Evolutionary conservation across 2,329 filamentous ascomycete species (phyloP).

Genomic region (Cladophialophora psammophila): DNA sequence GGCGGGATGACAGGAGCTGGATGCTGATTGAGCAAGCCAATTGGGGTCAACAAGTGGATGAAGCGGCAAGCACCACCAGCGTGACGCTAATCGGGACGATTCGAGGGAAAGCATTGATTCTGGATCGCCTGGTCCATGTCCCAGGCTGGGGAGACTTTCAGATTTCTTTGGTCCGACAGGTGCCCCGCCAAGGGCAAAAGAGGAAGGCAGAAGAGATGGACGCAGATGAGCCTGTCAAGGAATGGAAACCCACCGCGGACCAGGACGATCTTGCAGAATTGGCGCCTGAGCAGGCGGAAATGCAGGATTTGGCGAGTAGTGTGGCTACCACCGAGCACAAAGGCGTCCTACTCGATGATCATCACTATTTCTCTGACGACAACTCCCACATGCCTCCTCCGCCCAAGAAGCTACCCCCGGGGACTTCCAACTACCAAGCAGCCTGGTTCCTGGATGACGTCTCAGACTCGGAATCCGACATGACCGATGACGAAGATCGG

Average conservation of each 20-base stretch:
- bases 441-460: constrained; percentile 89
- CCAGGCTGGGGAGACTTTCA: constrained; percentile 95
- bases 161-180: constrained; percentile 84
- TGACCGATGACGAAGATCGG: constrained; percentile 73
- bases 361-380: constrained; percentile 97
- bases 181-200: constrained; percentile 59
- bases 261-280: constrained; percentile 83
- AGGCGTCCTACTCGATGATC: constrained; percentile 91
- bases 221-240: constrained; percentile 64
- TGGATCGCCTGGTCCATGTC: constrained; percentile 86
- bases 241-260: constrained; percentile 75
- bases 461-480: constrained; percentile 84
- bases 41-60: constrained; percentile 68
- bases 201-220: constrained; percentile 71
- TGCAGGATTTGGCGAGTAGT: constrained; percentile 71
- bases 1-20: constrained; percentile 96
- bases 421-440: constrained; percentile 91
- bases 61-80: constrained; percentile 52
- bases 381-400: constrained; percentile 66
- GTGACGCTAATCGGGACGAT: constrained; percentile 84
- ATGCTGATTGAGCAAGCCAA: constrained; percentile 85
- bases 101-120: constrained; percentile 84
- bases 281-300: constrained; percentile 83
- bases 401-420: constrained; percentile 81
- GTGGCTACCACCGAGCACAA: constrained; percentile 69